Base-by-base conservation (phyloP, 495 filamentous ascomycete species). In the Penicillium argentinense region DNA sequence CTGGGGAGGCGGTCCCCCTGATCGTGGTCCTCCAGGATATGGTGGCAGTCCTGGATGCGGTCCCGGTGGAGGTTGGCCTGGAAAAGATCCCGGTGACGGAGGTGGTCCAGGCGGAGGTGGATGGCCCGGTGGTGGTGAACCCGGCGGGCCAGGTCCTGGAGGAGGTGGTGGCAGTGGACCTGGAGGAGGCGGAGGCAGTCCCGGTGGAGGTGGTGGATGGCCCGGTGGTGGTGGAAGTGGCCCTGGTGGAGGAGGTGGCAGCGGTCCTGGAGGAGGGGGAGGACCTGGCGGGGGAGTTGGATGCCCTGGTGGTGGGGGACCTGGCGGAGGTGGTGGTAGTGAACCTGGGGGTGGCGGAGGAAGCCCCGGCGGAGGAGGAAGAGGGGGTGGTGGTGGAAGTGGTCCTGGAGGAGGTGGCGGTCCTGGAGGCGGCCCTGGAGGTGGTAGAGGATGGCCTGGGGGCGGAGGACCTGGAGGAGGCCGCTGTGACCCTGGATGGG, bases 381-480 rank as follows among this genome's bases (percentile, higher is more conserved):
- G 66, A 63, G 14, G 75, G 62, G 39, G 66, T 73, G 46, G 62
- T 63, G 26, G 55, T 74, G 4, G 36, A 40, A 14, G 24, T 25
- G 11, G 33, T 18, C 16, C 30, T 63, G 66, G 23, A 16, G 54
- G 59, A 37, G 42, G 51, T 14, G 48, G 46, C 3, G 6, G 26
- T 16, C 21, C 24, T 33, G 22, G 30, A 18, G 33, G 14, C 19
- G 9, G 25, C 23, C 21, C 24, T 33, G 22, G 30, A 18, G 33
- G 14, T 18, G 9, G 25, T 29, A 12, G 30, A 7, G 29, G 42
- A 27, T 24, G 5, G 19, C 26, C 24, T 23, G 19, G 24, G 19
- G 11, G 11, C 5, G 14, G n/a, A 17, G 45, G 51, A 22, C 56
- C 58, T 17, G 33, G 33, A 2, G 17, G 33, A 9, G 33, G 33